A percentile compares a stretch with the other conserved stretches of the same genome.
These are phyloP conservation scores for Lithohypha guttulata DNA, from an alignment of 2,329 filamentous ascomycete species.

Conservation along the genomic window DNA sequence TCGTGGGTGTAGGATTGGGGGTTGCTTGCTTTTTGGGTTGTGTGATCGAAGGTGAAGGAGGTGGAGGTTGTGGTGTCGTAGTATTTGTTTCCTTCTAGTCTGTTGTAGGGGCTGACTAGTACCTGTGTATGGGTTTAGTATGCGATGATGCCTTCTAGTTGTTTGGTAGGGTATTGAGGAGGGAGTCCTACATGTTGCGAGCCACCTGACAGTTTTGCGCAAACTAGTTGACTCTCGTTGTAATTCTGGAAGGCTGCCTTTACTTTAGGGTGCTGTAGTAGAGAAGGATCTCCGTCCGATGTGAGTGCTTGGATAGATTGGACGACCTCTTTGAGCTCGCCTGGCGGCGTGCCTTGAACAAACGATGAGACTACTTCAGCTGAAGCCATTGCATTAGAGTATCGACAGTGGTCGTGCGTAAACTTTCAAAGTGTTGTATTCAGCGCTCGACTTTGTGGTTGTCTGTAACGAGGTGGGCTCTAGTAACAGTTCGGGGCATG, in stretches of 20 bases:
- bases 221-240: conserved; percentile 87
- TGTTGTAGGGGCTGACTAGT: conserved; percentile 78
- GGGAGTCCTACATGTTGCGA: conserved; percentile 59
- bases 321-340: conserved; percentile 81
- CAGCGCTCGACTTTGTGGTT: too few species aligned
- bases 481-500: too few species aligned
- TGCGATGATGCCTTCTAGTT: not conserved
- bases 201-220: conserved; percentile 78
- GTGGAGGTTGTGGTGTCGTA: conserved; percentile 81
- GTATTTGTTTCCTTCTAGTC: conserved; percentile 59
- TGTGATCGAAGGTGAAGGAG: conserved; percentile 81
- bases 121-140: conserved; percentile 34
- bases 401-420: too few species aligned
- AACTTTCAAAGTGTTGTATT: too few species aligned
- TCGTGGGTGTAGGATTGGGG: conserved; percentile 72
- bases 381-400: too few species aligned
- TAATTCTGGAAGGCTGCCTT: conserved; percentile 82
- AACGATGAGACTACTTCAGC: conserved; percentile 65
- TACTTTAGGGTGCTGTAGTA: conserved; percentile 55
- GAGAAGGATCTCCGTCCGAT: conserved; percentile 49
- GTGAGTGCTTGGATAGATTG: conserved; percentile 85
- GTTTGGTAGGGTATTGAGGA: not conserved
- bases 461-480: too few species aligned
- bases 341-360: conserved; percentile 85
- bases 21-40: conserved; percentile 71